These are phyloP conservation scores for Penicillium tannophilum DNA, from an alignment of 495 filamentous ascomycete species.

Conservation along the genomic window DNA sequence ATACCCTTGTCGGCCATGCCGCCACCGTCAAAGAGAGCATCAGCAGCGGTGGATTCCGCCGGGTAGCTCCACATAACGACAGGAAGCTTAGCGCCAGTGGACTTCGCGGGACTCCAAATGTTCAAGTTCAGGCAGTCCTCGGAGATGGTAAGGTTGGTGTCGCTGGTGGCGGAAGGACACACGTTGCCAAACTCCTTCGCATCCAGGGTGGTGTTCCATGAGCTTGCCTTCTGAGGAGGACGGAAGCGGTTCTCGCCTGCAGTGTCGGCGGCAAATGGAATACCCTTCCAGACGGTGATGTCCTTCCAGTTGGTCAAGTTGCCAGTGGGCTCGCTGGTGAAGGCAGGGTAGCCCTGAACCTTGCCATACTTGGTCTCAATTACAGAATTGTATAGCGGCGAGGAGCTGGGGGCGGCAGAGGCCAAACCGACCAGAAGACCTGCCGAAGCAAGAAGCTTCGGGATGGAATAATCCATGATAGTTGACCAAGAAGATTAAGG, in stretches of 20 bases:
- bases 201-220: conserved; percentile 2
- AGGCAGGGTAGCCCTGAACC: conserved; percentile 4
- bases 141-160: conserved; percentile 16
- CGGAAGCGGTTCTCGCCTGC: neutral
- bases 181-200: conserved; percentile 1
- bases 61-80: conserved; percentile 34
- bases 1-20: conserved; percentile 34
- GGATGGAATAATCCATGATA: conserved; percentile 1
- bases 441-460: conserved; percentile 6
- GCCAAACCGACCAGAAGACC: conserved; percentile 1
- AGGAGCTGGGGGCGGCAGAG: conserved; percentile 1
- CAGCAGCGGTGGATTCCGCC: conserved; percentile 27
- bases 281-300: conserved; percentile 10
- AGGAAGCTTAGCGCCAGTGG: conserved; percentile 12
- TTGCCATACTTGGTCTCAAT: conserved; percentile 4
- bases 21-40: conserved; percentile 25
- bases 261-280: conserved; percentile 3
- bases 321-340: neutral
- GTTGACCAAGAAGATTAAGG: neutral
- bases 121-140: conserved; percentile 36
- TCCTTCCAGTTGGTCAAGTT: conserved; percentile 9
- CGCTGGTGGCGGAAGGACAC: neutral
- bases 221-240: neutral
- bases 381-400: neutral
- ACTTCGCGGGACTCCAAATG: conserved; percentile 15